Conservation (phyloP, 2,329 filamentous ascomycete species). For the Ceratocystis destructans region DNA sequence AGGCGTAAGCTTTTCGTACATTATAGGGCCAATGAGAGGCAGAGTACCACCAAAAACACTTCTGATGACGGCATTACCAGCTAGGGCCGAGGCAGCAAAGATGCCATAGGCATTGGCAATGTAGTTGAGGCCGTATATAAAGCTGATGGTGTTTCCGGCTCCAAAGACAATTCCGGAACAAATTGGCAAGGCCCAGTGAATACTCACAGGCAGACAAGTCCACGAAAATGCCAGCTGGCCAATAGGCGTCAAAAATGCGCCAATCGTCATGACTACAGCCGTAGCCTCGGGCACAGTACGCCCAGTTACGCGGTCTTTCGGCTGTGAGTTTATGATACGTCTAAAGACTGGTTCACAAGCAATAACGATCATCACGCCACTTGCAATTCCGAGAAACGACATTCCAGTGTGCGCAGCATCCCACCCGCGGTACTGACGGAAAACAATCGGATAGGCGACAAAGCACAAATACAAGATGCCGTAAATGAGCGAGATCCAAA, state of each 20-base stretch:
- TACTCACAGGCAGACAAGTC: conserved; percentile 63
- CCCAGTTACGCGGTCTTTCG: conserved; percentile 60
- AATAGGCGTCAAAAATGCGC: conserved; percentile 56
- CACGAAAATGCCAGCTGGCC: conserved; percentile 80
- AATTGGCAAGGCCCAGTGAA: conserved; percentile 73
- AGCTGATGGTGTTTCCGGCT: conserved; percentile 59
- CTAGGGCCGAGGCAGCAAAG: conserved; percentile 67
- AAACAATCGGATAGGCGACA: conserved; percentile 79
- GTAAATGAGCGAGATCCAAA: conserved; percentile 72
- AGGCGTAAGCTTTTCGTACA: conserved; percentile 56
- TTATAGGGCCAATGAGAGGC: conserved; percentile 57
- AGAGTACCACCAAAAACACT: conserved; percentile 63
- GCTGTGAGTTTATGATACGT: conserved; percentile 62
- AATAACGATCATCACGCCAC: conserved; percentile 49
- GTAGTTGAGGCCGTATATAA: conserved; percentile 75
- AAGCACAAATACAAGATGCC: conserved; percentile 83
- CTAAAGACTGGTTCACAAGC: conserved; percentile 58
- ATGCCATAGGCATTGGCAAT: conserved; percentile 66
- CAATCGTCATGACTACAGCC: conserved; percentile 66
- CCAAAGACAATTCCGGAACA: conserved; percentile 69
- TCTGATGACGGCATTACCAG: conserved; percentile 63
- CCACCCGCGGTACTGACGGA: conserved; percentile 63
- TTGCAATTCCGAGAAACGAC: conserved; percentile 58
- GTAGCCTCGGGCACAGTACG: conserved; percentile 65
- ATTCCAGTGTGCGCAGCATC: conserved; percentile 57